Conservation (phyloP, 129 eudicot genomes). For the Arctium minus region DNA sequence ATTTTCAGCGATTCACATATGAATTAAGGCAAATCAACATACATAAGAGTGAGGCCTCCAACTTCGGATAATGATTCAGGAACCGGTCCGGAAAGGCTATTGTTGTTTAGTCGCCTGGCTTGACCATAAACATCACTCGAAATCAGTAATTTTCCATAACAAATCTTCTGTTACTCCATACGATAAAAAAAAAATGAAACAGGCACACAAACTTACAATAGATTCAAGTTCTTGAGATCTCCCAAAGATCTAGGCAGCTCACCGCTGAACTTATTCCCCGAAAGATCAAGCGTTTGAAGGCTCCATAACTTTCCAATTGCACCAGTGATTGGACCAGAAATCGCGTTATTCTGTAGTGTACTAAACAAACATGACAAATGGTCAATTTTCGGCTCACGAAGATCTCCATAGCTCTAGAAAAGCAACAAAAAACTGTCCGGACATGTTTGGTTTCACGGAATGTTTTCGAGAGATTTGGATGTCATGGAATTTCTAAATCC, state of each 20-base stretch:
- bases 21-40: conserved; percentile 31
- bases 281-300: conserved; percentile 91
- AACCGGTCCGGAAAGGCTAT: conserved; percentile 73
- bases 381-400: not conserved
- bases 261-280: conserved; percentile 69
- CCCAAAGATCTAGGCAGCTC: conserved; percentile 79
- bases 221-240: conserved; percentile 58
- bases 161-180: not conserved
- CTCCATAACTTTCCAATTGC: conserved; percentile 70
- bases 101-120: conserved; percentile 94
- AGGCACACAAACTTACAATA: conserved; percentile 55
- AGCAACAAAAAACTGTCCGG: no score
- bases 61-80: conserved; percentile 77
- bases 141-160: conserved; percentile 1
- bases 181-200: not conserved
- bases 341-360: conserved; percentile 79
- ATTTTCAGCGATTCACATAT: no score
- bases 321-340: conserved; percentile 69
- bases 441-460: no score
- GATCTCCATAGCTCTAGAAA: not conserved
- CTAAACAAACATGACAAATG: conserved; percentile 31
- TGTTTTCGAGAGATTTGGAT: no score
- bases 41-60: conserved; percentile 84
- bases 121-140: conserved; percentile 26
- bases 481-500: no score